A percentile compares a stretch with the other conserved stretches of the same genome.
Evolutionary conservation across 805 yeast species (phyloP).

Genomic region (Metschnikowia dekortorum): DNA sequence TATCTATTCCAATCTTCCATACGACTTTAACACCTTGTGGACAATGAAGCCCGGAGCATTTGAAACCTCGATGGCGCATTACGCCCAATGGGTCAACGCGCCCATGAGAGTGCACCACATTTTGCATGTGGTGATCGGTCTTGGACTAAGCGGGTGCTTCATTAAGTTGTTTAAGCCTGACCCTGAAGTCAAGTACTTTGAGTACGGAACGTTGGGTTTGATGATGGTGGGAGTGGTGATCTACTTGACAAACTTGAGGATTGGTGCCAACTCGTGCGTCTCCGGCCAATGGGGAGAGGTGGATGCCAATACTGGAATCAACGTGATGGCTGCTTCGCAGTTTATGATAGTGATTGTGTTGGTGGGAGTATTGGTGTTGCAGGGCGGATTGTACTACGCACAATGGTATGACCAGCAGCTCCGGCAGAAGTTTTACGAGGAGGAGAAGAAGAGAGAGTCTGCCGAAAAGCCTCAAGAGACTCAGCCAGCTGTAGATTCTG

Average conservation of each 20-base stretch:
- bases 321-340: constrained; percentile 87
- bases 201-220: constrained; percentile 79
- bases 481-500: background rate
- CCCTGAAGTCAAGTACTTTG: constrained; percentile 81
- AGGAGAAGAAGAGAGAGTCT: background rate
- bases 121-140: constrained; percentile 53
- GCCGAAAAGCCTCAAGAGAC: background rate
- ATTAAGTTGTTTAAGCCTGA: constrained; percentile 83
- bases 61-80: constrained; percentile 64
- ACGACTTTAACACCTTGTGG: constrained; percentile 77
- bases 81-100: constrained; percentile 64
- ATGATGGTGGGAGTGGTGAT: constrained; percentile 69
- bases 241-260: constrained; percentile 79
- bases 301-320: constrained; percentile 76
- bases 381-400: constrained; percentile 87
- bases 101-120: constrained; percentile 57
- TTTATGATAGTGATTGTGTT: constrained; percentile 67
- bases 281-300: constrained; percentile 93
- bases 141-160: constrained; percentile 71
- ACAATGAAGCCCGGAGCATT: constrained; percentile 48
- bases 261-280: constrained; percentile 68
- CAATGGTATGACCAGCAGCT: constrained; percentile 49
- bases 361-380: constrained; percentile 77
- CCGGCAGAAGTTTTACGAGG: constrained; percentile 28
- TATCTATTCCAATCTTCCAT: constrained; percentile 72